These are phyloP conservation scores for Claviceps capensis DNA, from an alignment of 2,329 filamentous ascomycete species.

Conservation along the genomic window DNA sequence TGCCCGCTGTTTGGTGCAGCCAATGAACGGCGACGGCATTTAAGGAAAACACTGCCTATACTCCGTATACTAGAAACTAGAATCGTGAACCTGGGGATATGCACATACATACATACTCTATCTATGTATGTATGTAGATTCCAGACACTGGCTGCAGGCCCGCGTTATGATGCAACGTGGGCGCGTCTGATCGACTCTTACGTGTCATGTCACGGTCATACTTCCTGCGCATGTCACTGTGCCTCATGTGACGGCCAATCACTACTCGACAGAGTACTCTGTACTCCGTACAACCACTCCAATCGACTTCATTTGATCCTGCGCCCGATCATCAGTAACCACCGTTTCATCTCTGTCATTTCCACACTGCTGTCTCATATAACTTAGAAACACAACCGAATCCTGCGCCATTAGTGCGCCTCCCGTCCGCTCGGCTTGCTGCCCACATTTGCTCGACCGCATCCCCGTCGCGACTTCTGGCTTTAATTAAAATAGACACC, in stretches of 20 bases:
- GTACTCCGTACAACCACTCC: neutral
- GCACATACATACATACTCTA: too few species aligned
- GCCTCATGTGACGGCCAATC: neutral
- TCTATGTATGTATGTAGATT: too few species aligned
- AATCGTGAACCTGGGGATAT: too few species aligned
- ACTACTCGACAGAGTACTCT: neutral
- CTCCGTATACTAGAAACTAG: too few species aligned
- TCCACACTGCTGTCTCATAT: neutral
- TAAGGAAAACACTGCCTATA: too few species aligned
- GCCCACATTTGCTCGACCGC: neutral
- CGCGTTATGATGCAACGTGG: too few species aligned
- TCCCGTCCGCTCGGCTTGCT: neutral
- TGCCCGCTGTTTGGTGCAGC: too few species aligned
- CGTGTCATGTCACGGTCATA: too few species aligned
- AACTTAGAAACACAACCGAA: neutral
- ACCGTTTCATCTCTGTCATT: neutral
- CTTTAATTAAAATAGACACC: neutral
- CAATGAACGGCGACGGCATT: too few species aligned
- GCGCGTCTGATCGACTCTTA: too few species aligned
- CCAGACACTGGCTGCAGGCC: too few species aligned
- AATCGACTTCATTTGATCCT: neutral
- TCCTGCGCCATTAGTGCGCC: neutral
- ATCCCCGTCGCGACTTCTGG: slow-evolving; percentile 1
- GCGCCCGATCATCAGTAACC: too few species aligned
- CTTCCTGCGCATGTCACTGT: neutral